Conservation (phyloP, 495 filamentous ascomycete species). For the Neurospora africana region DNA sequence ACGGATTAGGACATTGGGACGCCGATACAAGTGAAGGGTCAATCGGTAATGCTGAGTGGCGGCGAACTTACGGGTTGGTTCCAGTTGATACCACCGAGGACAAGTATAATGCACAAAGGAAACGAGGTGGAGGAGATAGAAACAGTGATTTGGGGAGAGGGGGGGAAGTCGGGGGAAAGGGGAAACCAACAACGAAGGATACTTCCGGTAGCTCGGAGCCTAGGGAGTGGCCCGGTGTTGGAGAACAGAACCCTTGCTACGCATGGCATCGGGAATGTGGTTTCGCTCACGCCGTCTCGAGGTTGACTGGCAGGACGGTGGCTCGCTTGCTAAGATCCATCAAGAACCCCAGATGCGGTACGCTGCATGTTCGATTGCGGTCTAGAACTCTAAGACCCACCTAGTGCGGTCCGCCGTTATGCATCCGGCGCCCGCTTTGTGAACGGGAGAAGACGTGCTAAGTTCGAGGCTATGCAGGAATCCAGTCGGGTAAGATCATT, state of each 20-base stretch:
- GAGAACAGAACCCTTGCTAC: neutral
- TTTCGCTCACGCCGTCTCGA: neutral
- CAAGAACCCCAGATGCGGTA: neutral
- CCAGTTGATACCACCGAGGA: neutral
- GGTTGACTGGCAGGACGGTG: neutral
- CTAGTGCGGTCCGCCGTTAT: neutral
- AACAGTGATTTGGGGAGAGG: neutral
- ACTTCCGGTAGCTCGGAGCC: neutral
- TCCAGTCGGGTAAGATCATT: neutral
- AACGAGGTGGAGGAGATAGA: neutral
- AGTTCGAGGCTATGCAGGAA: neutral
- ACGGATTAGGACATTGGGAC: neutral
- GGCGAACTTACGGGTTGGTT: neutral
- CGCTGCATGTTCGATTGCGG: neutral
- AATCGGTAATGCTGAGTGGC: neutral
- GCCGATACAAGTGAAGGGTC: neutral
- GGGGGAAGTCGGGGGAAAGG: neutral
- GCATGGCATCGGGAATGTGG: neutral
- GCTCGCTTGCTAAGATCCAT: neutral
- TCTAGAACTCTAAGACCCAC: neutral
- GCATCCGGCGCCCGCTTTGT: neutral
- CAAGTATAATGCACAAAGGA: neutral
- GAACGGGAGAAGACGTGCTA: neutral
- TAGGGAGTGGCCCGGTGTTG: neutral
- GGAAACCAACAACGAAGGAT: neutral